Conservation (phyloP, 2,329 filamentous ascomycete species). For the Fusarium clavum region DNA sequence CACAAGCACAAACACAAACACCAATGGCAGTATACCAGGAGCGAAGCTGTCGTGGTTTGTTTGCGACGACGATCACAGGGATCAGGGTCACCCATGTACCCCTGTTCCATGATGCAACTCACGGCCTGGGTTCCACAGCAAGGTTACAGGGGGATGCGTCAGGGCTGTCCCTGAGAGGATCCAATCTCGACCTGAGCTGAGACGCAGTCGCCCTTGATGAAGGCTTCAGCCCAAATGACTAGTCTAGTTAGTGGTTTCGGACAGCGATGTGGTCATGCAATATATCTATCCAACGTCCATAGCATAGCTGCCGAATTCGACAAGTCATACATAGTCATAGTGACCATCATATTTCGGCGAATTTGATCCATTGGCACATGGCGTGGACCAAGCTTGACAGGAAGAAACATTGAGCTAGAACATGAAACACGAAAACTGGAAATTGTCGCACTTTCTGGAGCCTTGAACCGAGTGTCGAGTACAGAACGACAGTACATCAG, state of each 20-base stretch:
- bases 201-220: constrained; percentile 24
- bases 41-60: constrained; percentile 30
- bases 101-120: constrained; percentile 35
- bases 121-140: constrained; percentile 30
- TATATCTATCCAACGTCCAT: neutral
- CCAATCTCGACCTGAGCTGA: constrained; percentile 18
- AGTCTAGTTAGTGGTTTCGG: constrained; percentile 4
- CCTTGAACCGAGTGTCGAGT: neutral
- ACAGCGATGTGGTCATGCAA: constrained; percentile 1
- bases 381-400: neutral
- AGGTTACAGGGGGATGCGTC: constrained; percentile 22
- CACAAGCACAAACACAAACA: constrained; percentile 23
- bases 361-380: neutral
- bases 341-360: neutral
- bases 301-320: neutral
- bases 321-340: neutral
- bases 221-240: constrained; percentile 7
- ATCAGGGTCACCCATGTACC: constrained; percentile 17
- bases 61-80: constrained; percentile 29
- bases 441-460: constrained; percentile 24
- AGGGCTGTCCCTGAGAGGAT: constrained; percentile 30
- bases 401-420: constrained; percentile 24
- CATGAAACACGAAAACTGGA: constrained; percentile 28
- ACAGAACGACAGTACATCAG: neutral
- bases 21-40: constrained; percentile 25